Evolutionary conservation across 495 filamentous ascomycete genomes (phyloP).

Genomic region (Apiosordaria backusii): DNA sequence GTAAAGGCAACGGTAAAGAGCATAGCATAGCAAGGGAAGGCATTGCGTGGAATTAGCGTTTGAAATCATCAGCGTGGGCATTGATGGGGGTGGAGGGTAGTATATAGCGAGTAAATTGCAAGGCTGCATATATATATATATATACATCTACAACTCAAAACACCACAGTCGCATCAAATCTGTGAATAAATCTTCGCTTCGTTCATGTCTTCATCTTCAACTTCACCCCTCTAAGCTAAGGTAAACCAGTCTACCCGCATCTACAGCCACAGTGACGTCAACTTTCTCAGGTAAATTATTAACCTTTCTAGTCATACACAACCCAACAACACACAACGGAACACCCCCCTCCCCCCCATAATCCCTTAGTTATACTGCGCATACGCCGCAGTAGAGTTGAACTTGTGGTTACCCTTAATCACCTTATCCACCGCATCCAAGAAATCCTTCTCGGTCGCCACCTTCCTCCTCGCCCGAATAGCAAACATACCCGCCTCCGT

Average conservation of each 20-base stretch:
- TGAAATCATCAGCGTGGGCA: too few relatives aligned
- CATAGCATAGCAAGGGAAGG: too few relatives aligned
- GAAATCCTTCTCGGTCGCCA: conserved; percentile 99
- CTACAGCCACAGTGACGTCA: too few relatives aligned
- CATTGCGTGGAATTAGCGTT: too few relatives aligned
- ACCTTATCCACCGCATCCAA: conserved; percentile 97
- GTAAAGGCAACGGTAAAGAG: too few relatives aligned
- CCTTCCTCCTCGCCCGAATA: conserved; percentile 93
- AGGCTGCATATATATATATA: not conserved
- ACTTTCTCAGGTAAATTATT: not conserved
- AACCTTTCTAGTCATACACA: conserved; percentile 19
- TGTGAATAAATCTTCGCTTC: not conserved
- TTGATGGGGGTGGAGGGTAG: too few relatives aligned
- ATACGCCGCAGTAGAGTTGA: conserved; percentile 97
- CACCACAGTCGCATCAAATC: not conserved
- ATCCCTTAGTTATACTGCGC: conserved; percentile 93
- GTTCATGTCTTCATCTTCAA: not conserved
- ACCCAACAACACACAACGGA: conserved; percentile 12
- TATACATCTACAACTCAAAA: not conserved
- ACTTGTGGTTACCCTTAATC: conserved; percentile 98
- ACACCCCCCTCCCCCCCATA: not conserved
- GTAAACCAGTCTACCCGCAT: not conserved
- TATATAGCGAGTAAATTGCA: not conserved
- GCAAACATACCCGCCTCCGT: conserved; percentile 99
- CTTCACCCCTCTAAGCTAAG: not conserved